A percentile compares a stretch with the other conserved stretches of the same genome.
Conservation (phyloP, 345 rosid species). For the Dipteronia dyeriana region DNA sequence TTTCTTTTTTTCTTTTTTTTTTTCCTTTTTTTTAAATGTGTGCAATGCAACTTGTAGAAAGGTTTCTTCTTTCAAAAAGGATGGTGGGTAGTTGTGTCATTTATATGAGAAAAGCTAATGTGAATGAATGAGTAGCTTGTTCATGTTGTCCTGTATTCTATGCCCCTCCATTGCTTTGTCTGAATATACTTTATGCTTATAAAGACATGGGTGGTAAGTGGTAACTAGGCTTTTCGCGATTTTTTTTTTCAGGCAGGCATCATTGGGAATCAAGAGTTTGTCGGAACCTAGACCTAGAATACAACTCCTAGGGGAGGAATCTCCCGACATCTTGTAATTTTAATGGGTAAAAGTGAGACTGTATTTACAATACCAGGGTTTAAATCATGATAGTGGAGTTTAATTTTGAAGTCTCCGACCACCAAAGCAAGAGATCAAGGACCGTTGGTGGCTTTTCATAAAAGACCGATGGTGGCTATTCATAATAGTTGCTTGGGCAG, state of each 20-base stretch:
- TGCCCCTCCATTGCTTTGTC: constrained; percentile 12
- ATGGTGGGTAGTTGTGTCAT: constrained; percentile 37
- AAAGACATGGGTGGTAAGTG: constrained; percentile 18
- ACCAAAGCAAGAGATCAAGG: too few relatives aligned
- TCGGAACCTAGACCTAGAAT: too few relatives aligned
- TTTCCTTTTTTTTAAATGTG: not conserved
- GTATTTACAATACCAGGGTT: too few relatives aligned
- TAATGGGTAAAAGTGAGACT: too few relatives aligned
- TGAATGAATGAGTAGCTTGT: constrained; percentile 19
- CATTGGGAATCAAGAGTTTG: too few relatives aligned
- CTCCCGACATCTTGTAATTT: too few relatives aligned
- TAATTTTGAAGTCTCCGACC: too few relatives aligned
- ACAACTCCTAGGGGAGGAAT: too few relatives aligned
- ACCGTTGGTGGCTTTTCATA: too few relatives aligned
- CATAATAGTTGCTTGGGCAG: constrained; percentile 12
- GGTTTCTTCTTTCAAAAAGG: constrained; percentile 26
- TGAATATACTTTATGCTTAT: constrained; percentile 20
- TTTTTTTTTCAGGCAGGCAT: too few relatives aligned
- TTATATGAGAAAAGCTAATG: constrained; percentile 15
- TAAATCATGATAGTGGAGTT: too few relatives aligned
- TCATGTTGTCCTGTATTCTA: constrained; percentile 14
- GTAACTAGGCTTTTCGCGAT: constrained; percentile 8
- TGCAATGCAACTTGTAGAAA: constrained; percentile 40
- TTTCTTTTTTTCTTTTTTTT: not conserved
- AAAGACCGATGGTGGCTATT: not conserved